These are phyloP conservation scores for Omphalotus guepiniiformis DNA, from an alignment of 768 basidiomycete genomes.

Conservation along the genomic window DNA sequence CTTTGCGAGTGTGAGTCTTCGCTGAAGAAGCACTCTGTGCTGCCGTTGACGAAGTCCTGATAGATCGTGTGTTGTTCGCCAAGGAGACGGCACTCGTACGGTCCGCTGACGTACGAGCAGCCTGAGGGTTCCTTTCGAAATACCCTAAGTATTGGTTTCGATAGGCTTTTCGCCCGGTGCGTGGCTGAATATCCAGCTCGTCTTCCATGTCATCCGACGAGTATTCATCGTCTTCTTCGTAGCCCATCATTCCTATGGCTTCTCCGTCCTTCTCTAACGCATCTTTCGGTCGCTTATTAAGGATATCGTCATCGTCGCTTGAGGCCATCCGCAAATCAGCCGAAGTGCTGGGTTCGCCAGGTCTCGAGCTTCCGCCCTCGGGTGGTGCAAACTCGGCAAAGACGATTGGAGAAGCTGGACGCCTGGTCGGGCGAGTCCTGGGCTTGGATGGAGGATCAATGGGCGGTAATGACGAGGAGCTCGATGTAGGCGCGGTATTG, in stretches of 20 bases:
- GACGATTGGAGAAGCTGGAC: constrained; percentile 64
- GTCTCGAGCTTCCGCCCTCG: constrained; percentile 14
- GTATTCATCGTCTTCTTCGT: constrained; percentile 32
- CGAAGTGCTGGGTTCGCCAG: constrained; percentile 42
- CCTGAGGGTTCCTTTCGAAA: no score
- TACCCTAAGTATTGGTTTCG: constrained; percentile 6
- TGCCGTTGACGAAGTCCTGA: not conserved
- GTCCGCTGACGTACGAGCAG: not conserved
- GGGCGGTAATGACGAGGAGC: not conserved
- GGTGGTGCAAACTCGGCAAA: constrained; percentile 47
- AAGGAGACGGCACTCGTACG: not conserved
- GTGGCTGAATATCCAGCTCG: constrained; percentile 6
- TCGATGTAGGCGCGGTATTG: not conserved
- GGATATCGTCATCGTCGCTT: not conserved
- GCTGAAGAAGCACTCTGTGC: not conserved
- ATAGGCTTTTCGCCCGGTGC: constrained; percentile 9
- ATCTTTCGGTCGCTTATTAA: not conserved
- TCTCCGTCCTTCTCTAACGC: constrained; percentile 13
- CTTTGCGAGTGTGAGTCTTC: not conserved
- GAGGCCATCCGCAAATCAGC: constrained; percentile 15
- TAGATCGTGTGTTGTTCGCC: no score
- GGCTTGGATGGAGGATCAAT: constrained; percentile 13
- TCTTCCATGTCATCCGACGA: constrained; percentile 12
- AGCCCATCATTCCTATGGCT: constrained; percentile 13
- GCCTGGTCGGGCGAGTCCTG: constrained; percentile 17